Conservation (phyloP, 805 yeast species). For the Myxozyma vanderwaltii region DNA sequence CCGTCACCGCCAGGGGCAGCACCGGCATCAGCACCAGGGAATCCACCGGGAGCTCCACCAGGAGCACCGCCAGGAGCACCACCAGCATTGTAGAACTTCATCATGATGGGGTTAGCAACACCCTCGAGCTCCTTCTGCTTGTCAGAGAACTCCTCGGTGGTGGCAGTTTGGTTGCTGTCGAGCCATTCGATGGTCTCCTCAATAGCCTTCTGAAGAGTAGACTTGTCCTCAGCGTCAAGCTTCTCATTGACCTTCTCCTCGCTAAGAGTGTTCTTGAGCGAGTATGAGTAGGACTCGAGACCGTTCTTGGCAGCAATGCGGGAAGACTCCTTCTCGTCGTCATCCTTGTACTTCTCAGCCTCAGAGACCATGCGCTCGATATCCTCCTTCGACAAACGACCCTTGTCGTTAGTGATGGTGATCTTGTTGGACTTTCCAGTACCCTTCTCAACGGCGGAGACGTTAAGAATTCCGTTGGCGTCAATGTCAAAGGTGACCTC, state of each 20-base stretch:
- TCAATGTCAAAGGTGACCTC: slow-evolving; percentile 97
- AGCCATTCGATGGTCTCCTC: slow-evolving; percentile 89
- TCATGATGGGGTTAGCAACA: slow-evolving; percentile 94
- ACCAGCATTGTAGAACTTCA: slow-evolving; percentile 88
- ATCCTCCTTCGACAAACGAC: slow-evolving; percentile 96
- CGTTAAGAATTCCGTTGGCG: slow-evolving; percentile 96
- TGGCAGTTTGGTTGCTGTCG: slow-evolving; percentile 88
- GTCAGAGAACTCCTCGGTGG: slow-evolving; percentile 88
- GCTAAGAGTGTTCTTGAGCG: slow-evolving; percentile 77
- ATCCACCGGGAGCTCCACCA: slow-evolving; percentile 65
- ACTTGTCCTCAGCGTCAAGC: slow-evolving; percentile 65
- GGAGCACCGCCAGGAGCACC: slow-evolving; percentile 69
- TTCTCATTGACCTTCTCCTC: slow-evolving; percentile 81
- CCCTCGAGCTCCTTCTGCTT: slow-evolving; percentile 95
- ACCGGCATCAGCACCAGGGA: slow-evolving; percentile 52
- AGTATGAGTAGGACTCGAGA: slow-evolving; percentile 92
- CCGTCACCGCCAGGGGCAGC: slow-evolving; percentile 62
- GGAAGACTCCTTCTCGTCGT: slow-evolving; percentile 91
- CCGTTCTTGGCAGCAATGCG: slow-evolving; percentile 94
- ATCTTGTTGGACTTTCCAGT: slow-evolving; percentile 97
- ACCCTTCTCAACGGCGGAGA: slow-evolving; percentile 95
- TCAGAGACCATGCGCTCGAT: slow-evolving; percentile 97
- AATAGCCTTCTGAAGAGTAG: slow-evolving; percentile 72
- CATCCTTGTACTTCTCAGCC: slow-evolving; percentile 96
- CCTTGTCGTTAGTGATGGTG: slow-evolving; percentile 97